Base-by-base conservation (phyloP, 2,329 filamentous ascomycete genomes). In the Colletotrichum karsti region DNA sequence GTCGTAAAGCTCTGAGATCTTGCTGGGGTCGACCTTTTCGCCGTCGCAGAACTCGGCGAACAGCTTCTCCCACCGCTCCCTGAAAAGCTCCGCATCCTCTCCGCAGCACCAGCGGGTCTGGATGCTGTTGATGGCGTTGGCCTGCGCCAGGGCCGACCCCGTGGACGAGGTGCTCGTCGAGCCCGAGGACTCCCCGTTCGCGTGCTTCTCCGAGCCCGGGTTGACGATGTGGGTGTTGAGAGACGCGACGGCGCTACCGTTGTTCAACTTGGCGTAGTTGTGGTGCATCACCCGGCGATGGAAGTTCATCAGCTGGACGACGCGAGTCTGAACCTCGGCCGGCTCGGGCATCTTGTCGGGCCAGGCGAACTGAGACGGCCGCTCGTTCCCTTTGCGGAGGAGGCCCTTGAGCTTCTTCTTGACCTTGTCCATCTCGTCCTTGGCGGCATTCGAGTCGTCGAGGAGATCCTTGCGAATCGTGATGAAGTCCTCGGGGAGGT, bases 361-460 rank as follows among this genome's bases (percentile, higher is more conserved):
- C 96, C 96, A 99, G n/a, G 96, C 94, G 77, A 99, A 99, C 75
- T 99, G 94, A 18, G 95, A 91, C 9, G 96, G 96, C 1, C 95
- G 93, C 75, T 96, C 93, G 69, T 94, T 93, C n/a, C 95, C 96
- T 78, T 97, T 93, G 30, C 96, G 91, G 65, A 99, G 81, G 20
- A 99, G 86, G 1, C 93, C 91, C 82, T 99, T 99, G 28, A 99
- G 87, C 89, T 97, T 98, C 88, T 99, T 99, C 87, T 99, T 99
- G 63, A 99, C 96, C 81, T 97, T 98, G 81, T 99, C 97, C 93
- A 98, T 99, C 76, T 97, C 94, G 77, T 99, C 96, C 79, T 99
- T 99, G 65, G 96, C 96, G 4, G 96, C 96, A 78, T 99, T 99
- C 0, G 95, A 98, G 77, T 99, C 96, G 77, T 99, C 96, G 3